Evolutionary conservation across 768 basidiomycete species (phyloP).

Genomic region (Pleurotus eryngii): DNA sequence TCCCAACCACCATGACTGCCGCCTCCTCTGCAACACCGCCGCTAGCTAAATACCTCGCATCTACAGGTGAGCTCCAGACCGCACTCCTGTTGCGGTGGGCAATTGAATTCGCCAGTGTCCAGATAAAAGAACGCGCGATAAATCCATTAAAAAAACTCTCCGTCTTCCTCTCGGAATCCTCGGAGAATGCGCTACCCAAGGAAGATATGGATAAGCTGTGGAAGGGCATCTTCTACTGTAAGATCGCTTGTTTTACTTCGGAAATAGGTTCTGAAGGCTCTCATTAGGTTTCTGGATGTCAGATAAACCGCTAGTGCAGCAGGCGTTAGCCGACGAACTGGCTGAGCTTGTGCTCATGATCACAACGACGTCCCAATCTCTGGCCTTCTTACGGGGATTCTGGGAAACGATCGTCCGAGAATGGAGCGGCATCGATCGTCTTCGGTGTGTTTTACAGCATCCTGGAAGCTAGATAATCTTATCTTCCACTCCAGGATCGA

Average conservation of each 20-base stretch:
- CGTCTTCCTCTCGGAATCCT: slow-evolving; percentile 71
- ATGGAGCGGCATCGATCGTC: slow-evolving; percentile 89
- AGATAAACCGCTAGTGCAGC: slow-evolving; percentile 95
- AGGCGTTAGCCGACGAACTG: slow-evolving; percentile 82
- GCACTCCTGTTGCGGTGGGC: not conserved
- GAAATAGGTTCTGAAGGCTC: not conserved
- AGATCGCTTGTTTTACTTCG: slow-evolving; percentile 19
- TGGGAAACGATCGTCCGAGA: slow-evolving; percentile 90
- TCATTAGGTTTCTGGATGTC: slow-evolving; percentile 97
- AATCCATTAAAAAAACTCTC: slow-evolving; percentile 78
- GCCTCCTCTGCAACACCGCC: slow-evolving; percentile 48
- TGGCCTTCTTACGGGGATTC: slow-evolving; percentile 83
- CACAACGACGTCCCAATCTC: slow-evolving; percentile 48
- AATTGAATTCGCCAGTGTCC: not conserved
- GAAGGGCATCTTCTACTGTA: slow-evolving; percentile 98
- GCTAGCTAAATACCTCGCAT: slow-evolving; percentile 87
- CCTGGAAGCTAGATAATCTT: not conserved
- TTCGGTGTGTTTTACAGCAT: slow-evolving; percentile 54
- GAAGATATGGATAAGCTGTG: slow-evolving; percentile 88
- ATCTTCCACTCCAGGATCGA: slow-evolving; percentile 62
- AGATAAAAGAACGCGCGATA: slow-evolving; percentile 94
- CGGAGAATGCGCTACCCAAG: slow-evolving; percentile 57
- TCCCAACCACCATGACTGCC: slow-evolving; percentile 29
- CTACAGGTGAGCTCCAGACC: slow-evolving; percentile 59
- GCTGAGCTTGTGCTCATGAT: slow-evolving; percentile 80